Evolutionary conservation across 305 asterid species (phyloP), one percentile per base, ranked within the genome.

Genomic region (Stenogyne calaminthoides): DNA sequence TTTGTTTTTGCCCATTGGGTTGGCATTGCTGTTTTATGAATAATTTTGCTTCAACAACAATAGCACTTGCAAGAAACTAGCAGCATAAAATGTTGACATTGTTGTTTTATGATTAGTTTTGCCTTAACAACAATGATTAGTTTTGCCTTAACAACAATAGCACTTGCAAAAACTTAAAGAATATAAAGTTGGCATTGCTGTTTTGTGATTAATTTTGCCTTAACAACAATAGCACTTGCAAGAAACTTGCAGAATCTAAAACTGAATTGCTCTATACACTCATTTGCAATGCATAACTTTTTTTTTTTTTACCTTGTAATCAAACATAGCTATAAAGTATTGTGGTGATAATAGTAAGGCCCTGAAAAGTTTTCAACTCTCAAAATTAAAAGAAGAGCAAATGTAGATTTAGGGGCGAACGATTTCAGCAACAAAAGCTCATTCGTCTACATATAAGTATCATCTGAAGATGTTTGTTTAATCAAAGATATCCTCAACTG

Each of bases 381-480:
- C 54, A 47, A 47, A 47, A 47, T 5, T 5, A 4, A 11, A 47
- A n/a, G 15, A 47, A 47, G 14, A 25, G 15, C 14, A 40, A 12
- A 64, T 64, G 70, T 14, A 44, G 20, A 46, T 7, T 7, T 27
- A 57, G 44, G 3, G 16, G 16, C 27, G 9, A 5, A 64, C 57
- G 14, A 29, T 66, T 46, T 27, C 27, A 15, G 11, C 7, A n/a
- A 4, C 29, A 27, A 15, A 8, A 2, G 7, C n/a, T 36, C 16
- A n/a, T 27, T 18, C 8, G 6, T 12, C 42, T 44, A 69, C 69
- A 58, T n/a, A 34, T 49, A 22, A 19, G 15, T 27, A 7, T 64
- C 44, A 56, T 75, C 70, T 37, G n/a, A 18, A 54, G 2, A 49
- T 49, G 56, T 16, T 49, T 49, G 55, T 47, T n/a, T n/a, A n/a